Base-by-base conservation (phyloP, 768 basidiomycete genomes). In the Kondoa subrosea region DNA sequence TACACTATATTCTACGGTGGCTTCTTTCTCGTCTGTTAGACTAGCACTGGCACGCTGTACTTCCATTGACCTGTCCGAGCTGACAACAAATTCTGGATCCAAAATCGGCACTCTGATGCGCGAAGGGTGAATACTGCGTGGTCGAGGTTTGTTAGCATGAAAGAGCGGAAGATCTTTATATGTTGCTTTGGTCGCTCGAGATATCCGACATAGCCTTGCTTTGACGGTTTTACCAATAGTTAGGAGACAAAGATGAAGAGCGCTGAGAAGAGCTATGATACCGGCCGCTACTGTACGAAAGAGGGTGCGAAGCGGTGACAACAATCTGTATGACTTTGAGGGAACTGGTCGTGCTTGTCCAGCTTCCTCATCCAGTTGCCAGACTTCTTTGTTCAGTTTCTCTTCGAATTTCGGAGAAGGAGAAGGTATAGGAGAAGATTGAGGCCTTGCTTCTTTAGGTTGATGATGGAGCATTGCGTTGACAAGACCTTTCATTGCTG, bases 51-150 rank as follows among this genome's bases (percentile, higher is more conserved):
- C 61, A 3, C 29, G 30, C 29, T 31, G 29, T 17, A 63, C 33
- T 8, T 63, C 61, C 27, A 63, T 33, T 27, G 29, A 27, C 33
- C 33, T 16, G 29, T 31, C 61, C 3, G 61, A 27, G 34, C 3
- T 3, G n/a, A 63, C n/a, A 32, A 63, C 34, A 63, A 63, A 16
- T n/a, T 63, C 61, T 32, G 61, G 61, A 27, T 31, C 61, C 16
- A 33, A 8, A 3, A 31, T 17, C 3, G 61, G 16, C 4, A 27
- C 25, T 60, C 8, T 4, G 14, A 26, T 4, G 14, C 58, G n/a
- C 4, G 58, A 60, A 60, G 58, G 25, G 25, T 60, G 58, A 14
- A 60, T 27, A 60, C 30, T 25, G 8, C 40, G 8, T 21, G 40
- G 40, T 8, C 40, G 40, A 50, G 40, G 12, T 50, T 8, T 8